Percentiles rank a stretch among this genome's conserved stretches.
Conservation (phyloP, 2,329 filamentous ascomycete genomes). For the Arthroderma uncinatum region DNA sequence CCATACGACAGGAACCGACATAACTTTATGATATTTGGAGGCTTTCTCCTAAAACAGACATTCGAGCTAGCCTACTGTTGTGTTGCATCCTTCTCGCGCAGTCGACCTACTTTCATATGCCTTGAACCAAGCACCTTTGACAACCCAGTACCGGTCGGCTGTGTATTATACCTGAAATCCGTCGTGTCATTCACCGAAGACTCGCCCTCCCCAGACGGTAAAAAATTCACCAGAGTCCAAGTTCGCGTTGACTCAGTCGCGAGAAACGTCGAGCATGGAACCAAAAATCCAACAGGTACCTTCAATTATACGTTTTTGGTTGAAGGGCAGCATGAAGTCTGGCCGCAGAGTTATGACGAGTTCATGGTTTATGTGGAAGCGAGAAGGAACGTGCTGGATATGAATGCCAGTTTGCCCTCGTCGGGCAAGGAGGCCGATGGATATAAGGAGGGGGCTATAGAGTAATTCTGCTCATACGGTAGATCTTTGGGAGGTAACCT, state of each 20-base stretch:
- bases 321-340: constrained; percentile 52
- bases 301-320: constrained; percentile 67
- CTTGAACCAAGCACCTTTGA: constrained; percentile 65
- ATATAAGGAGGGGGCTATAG: constrained; percentile 29
- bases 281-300: constrained; percentile 56
- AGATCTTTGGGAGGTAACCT: not conserved
- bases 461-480: constrained; percentile 16
- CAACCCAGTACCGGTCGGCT: constrained; percentile 63
- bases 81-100: constrained; percentile 58
- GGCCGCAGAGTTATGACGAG: constrained; percentile 53
- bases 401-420: constrained; percentile 33
- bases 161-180: constrained; percentile 61
- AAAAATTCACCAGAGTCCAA: constrained; percentile 52
- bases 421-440: constrained; percentile 26
- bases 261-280: constrained; percentile 58
- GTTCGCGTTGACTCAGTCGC: constrained; percentile 63
- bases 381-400: constrained; percentile 43
- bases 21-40: constrained; percentile 70
- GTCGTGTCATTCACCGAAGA: constrained; percentile 59
- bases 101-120: constrained; percentile 58
- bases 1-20: constrained; percentile 59
- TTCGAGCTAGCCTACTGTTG: constrained; percentile 69
- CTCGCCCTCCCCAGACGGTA: constrained; percentile 29
- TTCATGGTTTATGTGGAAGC: constrained; percentile 57
- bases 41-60: constrained; percentile 61